Conservation (phyloP, 208 protist species). For the Leishmania guyanensis region DNA sequence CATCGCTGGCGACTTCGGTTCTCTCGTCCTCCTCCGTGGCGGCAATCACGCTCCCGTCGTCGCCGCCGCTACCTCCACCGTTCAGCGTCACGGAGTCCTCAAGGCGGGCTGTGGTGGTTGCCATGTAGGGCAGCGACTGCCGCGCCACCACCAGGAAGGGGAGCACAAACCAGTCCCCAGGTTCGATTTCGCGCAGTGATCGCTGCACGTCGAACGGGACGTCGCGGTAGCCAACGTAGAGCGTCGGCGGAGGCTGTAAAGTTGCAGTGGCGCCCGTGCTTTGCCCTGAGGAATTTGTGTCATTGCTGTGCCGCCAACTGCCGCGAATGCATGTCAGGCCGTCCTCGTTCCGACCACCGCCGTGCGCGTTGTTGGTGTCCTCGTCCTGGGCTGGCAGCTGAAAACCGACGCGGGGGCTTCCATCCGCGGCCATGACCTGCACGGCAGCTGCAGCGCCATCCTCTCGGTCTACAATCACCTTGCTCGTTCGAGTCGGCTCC, state of each 20-base stretch:
- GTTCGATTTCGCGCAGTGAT: conserved; percentile 33
- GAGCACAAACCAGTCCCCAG: conserved; percentile 76
- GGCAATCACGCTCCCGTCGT: not conserved
- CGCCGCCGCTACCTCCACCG: not conserved
- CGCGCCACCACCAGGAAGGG: conserved; percentile 58
- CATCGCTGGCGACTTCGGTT: conserved; percentile 18
- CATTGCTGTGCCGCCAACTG: conserved; percentile 20
- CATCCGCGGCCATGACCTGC: not conserved
- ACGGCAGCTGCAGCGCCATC: not conserved
- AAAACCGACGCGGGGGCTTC: conserved; percentile 9
- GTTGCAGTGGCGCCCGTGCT: not conserved
- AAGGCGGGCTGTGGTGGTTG: conserved; percentile 7
- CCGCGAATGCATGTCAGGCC: not conserved
- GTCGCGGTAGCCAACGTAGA: conserved; percentile 74
- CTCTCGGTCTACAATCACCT: not conserved
- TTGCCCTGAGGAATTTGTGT: not conserved
- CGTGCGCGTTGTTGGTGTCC: not conserved
- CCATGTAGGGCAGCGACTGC: conserved; percentile 32
- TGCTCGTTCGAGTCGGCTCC: not conserved
- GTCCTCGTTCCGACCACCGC: not conserved
- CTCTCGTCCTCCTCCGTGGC: conserved; percentile 28
- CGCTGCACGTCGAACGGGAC: conserved; percentile 54
- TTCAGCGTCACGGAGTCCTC: not conserved
- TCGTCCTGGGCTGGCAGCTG: conserved; percentile 10
- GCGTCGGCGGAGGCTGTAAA: conserved; percentile 41